Evolutionary conservation across 164 flowering plant genomes (phyloP).

Genomic region (Tetracentron sinense): DNA sequence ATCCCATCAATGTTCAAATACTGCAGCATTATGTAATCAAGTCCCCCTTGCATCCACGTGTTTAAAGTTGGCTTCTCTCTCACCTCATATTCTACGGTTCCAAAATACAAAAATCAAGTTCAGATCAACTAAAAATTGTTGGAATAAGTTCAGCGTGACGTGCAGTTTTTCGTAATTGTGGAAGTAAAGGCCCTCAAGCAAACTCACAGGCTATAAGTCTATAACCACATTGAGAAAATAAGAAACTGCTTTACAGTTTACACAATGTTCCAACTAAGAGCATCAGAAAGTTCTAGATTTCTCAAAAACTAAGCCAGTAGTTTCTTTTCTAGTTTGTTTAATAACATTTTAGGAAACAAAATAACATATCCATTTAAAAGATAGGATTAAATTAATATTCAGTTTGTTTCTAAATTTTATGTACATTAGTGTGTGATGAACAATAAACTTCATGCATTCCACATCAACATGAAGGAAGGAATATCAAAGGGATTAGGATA

Average conservation of each 20-base stretch:
- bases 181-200: not conserved
- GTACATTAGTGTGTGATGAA: too few species aligned
- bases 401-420: too few species aligned
- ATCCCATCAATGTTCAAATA: slow-evolving; percentile 83
- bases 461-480: too few species aligned
- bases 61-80: slow-evolving; percentile 66
- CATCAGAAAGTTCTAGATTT: not conserved
- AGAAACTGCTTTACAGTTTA: too few species aligned
- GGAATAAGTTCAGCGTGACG: not conserved
- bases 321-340: too few species aligned
- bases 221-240: not conserved
- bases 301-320: not conserved
- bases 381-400: too few species aligned
- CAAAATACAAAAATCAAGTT: not conserved
- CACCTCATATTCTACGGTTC: slow-evolving; percentile 74
- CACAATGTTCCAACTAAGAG: not conserved
- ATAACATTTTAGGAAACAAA: too few species aligned
- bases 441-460: too few species aligned
- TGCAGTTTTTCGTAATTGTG: not conserved
- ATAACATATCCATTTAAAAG: too few species aligned
- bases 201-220: not conserved
- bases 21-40: slow-evolving; percentile 84
- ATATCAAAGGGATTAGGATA: too few species aligned
- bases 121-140: not conserved
- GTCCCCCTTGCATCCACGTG: slow-evolving; percentile 93